Evolutionary conservation across 78 protist genomes (phyloP), one percentile per base, ranked within the genome.

Genomic region (Protostelium mycophagum): DNA sequence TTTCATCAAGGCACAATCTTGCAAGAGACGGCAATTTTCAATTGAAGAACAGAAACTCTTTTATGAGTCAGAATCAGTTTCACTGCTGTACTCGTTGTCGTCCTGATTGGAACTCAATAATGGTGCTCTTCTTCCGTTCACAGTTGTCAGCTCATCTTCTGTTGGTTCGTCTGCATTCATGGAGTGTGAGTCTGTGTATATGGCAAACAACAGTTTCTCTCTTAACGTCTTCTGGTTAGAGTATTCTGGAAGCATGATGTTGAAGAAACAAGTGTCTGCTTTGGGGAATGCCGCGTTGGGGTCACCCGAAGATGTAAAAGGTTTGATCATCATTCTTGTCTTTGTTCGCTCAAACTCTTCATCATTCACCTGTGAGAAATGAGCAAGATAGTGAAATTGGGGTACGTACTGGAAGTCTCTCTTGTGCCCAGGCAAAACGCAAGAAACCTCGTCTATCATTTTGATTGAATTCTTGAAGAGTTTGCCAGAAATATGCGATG

Each of bases 191-290:
- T 87, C 88, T 23, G 88, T 87, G 88, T 87, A 31, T 39, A 87
- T 87, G 73, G 88, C 88, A 87, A 87, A 87, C n/a, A 29, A 28
- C n/a, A 87, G 10, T 28, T 34, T n/a, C 88, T 87, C 73, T 29
- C 88, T 1, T 38, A 89, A 1, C 73, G 87, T 37, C 84, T 91
- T 86, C 37, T 28, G 34, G 73, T 87, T 84, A 23, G 86, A 28
- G 90, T 91, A 91, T 29, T 39, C 93, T 1, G 93, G 93, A 37
- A 91, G 38, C 91, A 28, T 34, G 37, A 91, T 35, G 90, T 87
- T 88, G 90, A 91, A 91, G 93, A 91, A 91, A 35, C 93, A 91
- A 37, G 93, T 91, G 87, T 91, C 93, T n/a, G 93, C 93, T 9
- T 38, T 28, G 34, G 93, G 93, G 1, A 91, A 87, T 25, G 84